Conservation (phyloP, 805 yeast genomes). For the Candida montana region DNA sequence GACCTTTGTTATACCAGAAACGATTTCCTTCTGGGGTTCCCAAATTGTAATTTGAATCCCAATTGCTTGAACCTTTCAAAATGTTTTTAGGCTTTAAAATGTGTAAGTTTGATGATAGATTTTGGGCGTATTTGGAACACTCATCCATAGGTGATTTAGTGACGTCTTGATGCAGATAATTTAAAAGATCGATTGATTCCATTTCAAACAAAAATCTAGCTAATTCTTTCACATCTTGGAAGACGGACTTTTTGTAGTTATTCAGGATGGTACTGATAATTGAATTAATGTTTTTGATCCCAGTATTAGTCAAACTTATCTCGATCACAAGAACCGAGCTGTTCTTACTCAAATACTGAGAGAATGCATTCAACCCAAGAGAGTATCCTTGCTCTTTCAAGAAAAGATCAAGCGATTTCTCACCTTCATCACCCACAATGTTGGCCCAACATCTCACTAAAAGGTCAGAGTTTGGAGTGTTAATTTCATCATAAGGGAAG, state of each 20-base stretch:
- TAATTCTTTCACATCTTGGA: constrained; percentile 22
- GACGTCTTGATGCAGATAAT: constrained; percentile 38
- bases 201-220: constrained; percentile 42
- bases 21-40: constrained; percentile 29
- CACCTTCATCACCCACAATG: constrained; percentile 58
- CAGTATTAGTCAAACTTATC: constrained; percentile 41
- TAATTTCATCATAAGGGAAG: constrained; percentile 34
- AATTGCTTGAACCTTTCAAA: constrained; percentile 35
- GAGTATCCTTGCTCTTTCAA: constrained; percentile 31
- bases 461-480: constrained; percentile 8
- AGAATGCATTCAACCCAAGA: constrained; percentile 38
- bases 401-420: constrained; percentile 40
- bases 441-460: constrained; percentile 46
- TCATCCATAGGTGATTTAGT: constrained; percentile 42
- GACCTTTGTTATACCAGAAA: constrained; percentile 42
- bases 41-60: constrained; percentile 11
- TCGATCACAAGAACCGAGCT: constrained; percentile 45
- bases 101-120: constrained; percentile 33
- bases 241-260: constrained; percentile 14
- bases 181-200: constrained; percentile 40
- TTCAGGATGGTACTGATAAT: constrained; percentile 34
- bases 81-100: constrained; percentile 33
- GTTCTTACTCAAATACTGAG: constrained; percentile 32
- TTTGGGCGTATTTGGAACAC: constrained; percentile 35
- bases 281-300: constrained; percentile 31